Conservation (phyloP, 1,284 basidiomycete species). For the Apiotrichum akiyoshidainum region DNA sequence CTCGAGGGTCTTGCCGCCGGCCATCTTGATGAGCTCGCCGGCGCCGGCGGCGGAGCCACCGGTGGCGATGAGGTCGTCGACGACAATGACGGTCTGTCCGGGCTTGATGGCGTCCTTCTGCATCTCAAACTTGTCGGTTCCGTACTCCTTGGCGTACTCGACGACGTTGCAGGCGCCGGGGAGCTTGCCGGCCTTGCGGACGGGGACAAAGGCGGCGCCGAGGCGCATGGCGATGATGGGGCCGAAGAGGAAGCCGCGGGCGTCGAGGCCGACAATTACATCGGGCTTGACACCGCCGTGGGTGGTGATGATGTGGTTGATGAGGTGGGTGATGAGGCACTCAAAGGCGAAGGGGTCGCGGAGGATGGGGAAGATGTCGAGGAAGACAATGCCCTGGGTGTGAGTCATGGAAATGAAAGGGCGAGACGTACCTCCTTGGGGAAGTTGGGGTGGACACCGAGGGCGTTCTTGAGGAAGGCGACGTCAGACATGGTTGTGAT, state of each 20-base stretch:
- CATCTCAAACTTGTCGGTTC: constrained; percentile 87
- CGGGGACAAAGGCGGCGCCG: constrained; percentile 93
- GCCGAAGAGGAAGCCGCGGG: constrained; percentile 91
- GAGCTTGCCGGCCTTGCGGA: constrained; percentile 90
- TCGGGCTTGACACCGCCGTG: constrained; percentile 72
- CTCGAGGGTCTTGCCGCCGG: constrained; percentile 80
- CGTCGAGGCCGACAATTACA: constrained; percentile 92
- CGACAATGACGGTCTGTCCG: constrained; percentile 79
- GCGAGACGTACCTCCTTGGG: constrained; percentile 70
- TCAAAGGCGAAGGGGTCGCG: constrained; percentile 80
- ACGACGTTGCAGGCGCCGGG: constrained; percentile 78
- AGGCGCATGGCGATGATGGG: constrained; percentile 87
- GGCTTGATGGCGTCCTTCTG: constrained; percentile 78
- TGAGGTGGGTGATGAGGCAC: constrained; percentile 83
- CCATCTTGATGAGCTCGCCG: constrained; percentile 79
- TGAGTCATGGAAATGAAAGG: not conserved
- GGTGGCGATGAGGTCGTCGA: constrained; percentile 57
- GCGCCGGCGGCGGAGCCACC: no score
- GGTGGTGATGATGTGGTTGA: constrained; percentile 75
- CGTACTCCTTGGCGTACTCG: constrained; percentile 92
- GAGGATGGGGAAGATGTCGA: constrained; percentile 89
- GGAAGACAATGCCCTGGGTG: constrained; percentile 49
- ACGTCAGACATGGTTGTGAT: constrained; percentile 66
- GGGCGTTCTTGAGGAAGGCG: constrained; percentile 64
- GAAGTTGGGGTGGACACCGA: constrained; percentile 73